phyloP scores from a whole-genome alignment of 129 eudicot genomes.

The Flaveria sonorensis region DNA sequence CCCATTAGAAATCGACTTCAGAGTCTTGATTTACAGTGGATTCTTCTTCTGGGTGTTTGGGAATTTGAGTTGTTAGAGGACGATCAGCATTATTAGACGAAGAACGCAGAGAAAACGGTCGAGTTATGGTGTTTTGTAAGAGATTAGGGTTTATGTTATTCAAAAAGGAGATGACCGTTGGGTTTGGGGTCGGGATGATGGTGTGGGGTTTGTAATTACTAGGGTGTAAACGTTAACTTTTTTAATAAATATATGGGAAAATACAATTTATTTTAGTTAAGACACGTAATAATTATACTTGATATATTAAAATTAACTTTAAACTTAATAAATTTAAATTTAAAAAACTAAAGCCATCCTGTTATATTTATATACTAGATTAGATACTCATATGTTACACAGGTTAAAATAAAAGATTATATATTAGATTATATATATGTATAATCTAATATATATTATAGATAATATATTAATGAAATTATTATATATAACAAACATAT shows the following conservation, averaged over 20 bases:
- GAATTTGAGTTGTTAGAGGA: constrained; percentile 18
- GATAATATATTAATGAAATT: too few species aligned
- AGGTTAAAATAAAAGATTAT: too few species aligned
- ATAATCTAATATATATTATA: too few species aligned
- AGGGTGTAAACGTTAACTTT: constrained; percentile 33
- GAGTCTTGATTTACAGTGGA: constrained; percentile 33
- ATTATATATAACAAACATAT: too few species aligned
- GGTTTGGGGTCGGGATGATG: constrained; percentile 10
- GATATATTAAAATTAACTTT: too few species aligned
- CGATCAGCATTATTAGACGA: constrained; percentile 34
- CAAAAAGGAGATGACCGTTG: constrained; percentile 72
- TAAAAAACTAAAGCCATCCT: too few species aligned
- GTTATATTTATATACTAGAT: too few species aligned
- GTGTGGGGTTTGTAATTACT: constrained; percentile 17
- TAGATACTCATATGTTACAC: too few species aligned
- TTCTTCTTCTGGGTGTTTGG: neutral
- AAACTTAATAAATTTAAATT: too few species aligned
- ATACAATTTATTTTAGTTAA: too few species aligned
- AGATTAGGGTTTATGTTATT: constrained; percentile 44
- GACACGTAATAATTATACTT: too few species aligned
- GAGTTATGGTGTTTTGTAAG: constrained; percentile 27
- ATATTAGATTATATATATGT: too few species aligned
- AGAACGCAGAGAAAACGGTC: constrained; percentile 49
- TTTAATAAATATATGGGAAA: neutral
- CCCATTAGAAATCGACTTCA: constrained; percentile 52